Conservation (phyloP, 2,329 filamentous ascomycete species). For the Fusarium tjaetaba region DNA sequence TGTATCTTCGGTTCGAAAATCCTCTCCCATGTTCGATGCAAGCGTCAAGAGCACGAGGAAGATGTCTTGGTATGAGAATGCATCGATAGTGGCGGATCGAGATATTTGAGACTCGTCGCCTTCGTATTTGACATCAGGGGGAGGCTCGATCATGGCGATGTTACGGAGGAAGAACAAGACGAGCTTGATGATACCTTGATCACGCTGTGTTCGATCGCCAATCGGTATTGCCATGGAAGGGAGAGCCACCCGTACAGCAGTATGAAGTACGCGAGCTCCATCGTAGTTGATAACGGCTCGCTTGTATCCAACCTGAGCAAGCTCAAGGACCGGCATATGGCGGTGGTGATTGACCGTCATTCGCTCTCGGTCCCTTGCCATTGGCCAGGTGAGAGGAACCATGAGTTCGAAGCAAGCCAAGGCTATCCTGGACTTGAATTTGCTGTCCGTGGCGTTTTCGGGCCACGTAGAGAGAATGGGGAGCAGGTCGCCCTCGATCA, state of each 20-base stretch:
- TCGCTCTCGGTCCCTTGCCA: slow-evolving; percentile 79
- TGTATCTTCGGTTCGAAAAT: slow-evolving; percentile 89
- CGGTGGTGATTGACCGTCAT: slow-evolving; percentile 94
- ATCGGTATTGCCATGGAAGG: slow-evolving; percentile 85
- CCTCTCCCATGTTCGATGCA: slow-evolving; percentile 91
- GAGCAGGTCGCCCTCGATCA: slow-evolving; percentile 89
- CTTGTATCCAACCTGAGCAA: slow-evolving; percentile 92
- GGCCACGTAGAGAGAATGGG: slow-evolving; percentile 89
- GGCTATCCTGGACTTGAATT: slow-evolving; percentile 80
- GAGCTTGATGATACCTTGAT: slow-evolving; percentile 93
- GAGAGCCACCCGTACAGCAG: slow-evolving; percentile 81
- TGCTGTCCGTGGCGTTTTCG: slow-evolving; percentile 76
- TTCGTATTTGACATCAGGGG: slow-evolving; percentile 77
- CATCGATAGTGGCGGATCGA: slow-evolving; percentile 85
- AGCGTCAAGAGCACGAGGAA: slow-evolving; percentile 86
- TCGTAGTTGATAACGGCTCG: slow-evolving; percentile 86
- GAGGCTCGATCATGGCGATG: slow-evolving; percentile 82
- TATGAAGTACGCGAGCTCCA: slow-evolving; percentile 78
- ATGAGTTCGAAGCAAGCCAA: slow-evolving; percentile 90
- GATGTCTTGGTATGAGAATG: slow-evolving; percentile 90
- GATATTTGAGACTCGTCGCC: slow-evolving; percentile 92
- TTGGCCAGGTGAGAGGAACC: slow-evolving; percentile 92
- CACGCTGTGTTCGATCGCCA: slow-evolving; percentile 78
- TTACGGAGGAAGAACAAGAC: slow-evolving; percentile 91
- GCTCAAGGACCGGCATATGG: slow-evolving; percentile 87